Conservation (phyloP, 73 alveolate genomes). For the Blepharisma stoltei region DNA sequence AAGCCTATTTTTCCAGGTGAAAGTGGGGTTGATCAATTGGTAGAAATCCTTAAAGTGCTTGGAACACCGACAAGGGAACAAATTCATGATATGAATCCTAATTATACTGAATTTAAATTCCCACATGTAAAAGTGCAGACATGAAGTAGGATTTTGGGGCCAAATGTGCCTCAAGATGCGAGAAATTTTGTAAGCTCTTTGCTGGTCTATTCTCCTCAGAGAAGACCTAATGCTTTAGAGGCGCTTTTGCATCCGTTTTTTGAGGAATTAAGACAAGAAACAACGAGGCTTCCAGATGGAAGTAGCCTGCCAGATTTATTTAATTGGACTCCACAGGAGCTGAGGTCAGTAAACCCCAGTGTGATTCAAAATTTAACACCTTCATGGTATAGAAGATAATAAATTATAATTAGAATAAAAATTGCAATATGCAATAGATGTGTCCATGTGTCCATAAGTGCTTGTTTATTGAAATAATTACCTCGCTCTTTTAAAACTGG, state of each 20-base stretch:
- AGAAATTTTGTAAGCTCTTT: slow-evolving; percentile 53
- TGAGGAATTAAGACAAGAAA: slow-evolving; percentile 78
- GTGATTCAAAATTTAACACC: too few species aligned
- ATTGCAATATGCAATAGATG: too few species aligned
- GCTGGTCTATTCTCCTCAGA: slow-evolving; percentile 74
- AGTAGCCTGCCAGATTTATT: slow-evolving; percentile 54
- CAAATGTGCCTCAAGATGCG: slow-evolving; percentile 44
- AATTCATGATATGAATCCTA: slow-evolving; percentile 73
- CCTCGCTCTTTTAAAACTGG: too few species aligned
- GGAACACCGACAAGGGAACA: slow-evolving; percentile 78
- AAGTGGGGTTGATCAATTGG: slow-evolving; percentile 70
- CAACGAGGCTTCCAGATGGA: slow-evolving; percentile 38
- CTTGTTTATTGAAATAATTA: too few species aligned
- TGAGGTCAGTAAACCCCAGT: neutral
- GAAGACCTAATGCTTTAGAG: slow-evolving; percentile 76
- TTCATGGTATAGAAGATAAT: too few species aligned
- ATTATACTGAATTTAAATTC: slow-evolving; percentile 64
- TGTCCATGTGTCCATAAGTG: too few species aligned
- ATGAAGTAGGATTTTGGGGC: slow-evolving; percentile 14
- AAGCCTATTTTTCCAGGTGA: slow-evolving; percentile 78
- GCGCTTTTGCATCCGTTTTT: slow-evolving; percentile 87
- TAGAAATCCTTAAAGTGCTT: slow-evolving; percentile 51
- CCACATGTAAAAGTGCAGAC: slow-evolving; percentile 28
- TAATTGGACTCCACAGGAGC: slow-evolving; percentile 69
- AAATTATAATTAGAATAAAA: too few species aligned